Evolutionary conservation across 2,329 filamentous ascomycete genomes (phyloP).

Genomic region (Xylaria digitata): DNA sequence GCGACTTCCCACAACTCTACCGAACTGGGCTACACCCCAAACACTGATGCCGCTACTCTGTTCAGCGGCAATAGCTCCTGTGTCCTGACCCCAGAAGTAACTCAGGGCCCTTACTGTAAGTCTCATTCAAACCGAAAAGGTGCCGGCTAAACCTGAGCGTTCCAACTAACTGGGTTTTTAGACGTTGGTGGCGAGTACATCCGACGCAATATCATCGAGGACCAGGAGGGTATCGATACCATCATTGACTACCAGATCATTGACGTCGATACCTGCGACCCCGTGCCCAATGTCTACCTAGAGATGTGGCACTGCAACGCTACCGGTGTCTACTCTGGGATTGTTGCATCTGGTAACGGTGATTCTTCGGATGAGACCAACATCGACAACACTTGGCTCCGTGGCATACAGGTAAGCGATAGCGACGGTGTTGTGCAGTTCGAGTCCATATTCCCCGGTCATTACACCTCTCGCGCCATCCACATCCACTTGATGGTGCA

Average conservation of each 20-base stretch:
- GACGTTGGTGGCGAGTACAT: conserved; percentile 28
- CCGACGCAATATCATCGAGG: conserved; percentile 25
- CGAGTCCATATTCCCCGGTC: conserved; percentile 29
- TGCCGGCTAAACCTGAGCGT: neutral
- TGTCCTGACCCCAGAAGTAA: conserved; percentile 64
- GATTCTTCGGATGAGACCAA: conserved; percentile 17
- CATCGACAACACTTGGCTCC: conserved; percentile 25
- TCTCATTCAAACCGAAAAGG: conserved; percentile 19
- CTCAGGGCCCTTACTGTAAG: conserved; percentile 63
- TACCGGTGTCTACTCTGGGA: conserved; percentile 29
- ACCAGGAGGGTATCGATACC: conserved; percentile 20
- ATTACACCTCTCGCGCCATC: conserved; percentile 26
- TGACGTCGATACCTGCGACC: conserved; percentile 27
- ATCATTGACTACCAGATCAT: conserved; percentile 30
- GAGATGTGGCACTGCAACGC: conserved; percentile 33
- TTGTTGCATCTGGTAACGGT: conserved; percentile 9
- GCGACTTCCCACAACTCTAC: conserved; percentile 55
- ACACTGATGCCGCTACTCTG: conserved; percentile 52
- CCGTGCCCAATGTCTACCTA: conserved; percentile 16
- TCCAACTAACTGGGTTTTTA: conserved; percentile 12
- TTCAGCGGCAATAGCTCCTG: conserved; percentile 60
- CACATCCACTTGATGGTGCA: conserved; percentile 31
- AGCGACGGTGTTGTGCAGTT: conserved; percentile 30
- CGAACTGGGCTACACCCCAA: conserved; percentile 47
- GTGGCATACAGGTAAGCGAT: conserved; percentile 26